Evolutionary conservation across 805 yeast genomes (phyloP).

Genomic region (Pichia thaimueangensis): DNA sequence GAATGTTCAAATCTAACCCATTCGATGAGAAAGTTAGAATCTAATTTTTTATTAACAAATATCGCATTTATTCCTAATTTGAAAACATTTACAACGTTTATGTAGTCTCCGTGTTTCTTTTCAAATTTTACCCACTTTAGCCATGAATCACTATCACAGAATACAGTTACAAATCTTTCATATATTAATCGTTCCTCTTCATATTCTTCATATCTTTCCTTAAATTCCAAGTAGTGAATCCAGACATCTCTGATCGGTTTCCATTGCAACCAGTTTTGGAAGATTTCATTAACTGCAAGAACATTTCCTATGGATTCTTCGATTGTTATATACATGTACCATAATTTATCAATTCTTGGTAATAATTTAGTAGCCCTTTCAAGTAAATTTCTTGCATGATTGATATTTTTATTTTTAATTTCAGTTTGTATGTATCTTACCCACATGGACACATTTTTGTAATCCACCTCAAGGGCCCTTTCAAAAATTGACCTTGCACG

Average conservation of each 20-base stretch:
- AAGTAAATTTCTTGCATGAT: conserved; percentile 82
- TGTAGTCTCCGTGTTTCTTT: conserved; percentile 38
- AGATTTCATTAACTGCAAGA: conserved; percentile 55
- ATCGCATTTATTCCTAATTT: conserved; percentile 59
- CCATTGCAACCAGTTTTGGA: conserved; percentile 78
- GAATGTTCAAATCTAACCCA: conserved; percentile 74
- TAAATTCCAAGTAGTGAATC: conserved; percentile 69
- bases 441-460: conserved; percentile 75
- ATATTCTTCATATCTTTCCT: conserved; percentile 48
- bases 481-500: conserved; percentile 87
- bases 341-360: conserved; percentile 78
- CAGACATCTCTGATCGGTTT: conserved; percentile 62
- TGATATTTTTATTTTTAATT: conserved; percentile 60
- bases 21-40: conserved; percentile 34
- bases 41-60: conserved; percentile 26
- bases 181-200: conserved; percentile 55
- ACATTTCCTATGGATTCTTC: conserved; percentile 73
- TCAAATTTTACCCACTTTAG: conserved; percentile 71
- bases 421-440: conserved; percentile 75
- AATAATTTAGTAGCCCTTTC: conserved; percentile 68
- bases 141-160: conserved; percentile 60
- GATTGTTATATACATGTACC: conserved; percentile 77
- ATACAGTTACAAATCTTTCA: conserved; percentile 46
- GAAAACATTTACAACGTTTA: conserved; percentile 56
- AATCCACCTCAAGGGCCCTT: conserved; percentile 73